A percentile compares a stretch with the other conserved stretches of the same genome.
phyloP scores from a whole-genome alignment of 768 basidiomycete genomes.

The Phylloporus sp. region DNA sequence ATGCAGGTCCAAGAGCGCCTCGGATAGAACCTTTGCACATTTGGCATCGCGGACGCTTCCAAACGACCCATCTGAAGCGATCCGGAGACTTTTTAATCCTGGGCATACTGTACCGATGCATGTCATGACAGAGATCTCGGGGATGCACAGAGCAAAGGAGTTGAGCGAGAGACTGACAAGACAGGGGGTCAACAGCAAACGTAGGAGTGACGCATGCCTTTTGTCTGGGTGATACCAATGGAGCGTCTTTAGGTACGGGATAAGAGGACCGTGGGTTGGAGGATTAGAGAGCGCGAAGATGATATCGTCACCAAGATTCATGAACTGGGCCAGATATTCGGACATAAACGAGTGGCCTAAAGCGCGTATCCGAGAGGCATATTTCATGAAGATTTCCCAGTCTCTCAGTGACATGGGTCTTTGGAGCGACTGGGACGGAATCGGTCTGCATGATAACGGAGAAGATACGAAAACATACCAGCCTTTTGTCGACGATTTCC shows the following conservation, averaged over 20 bases:
- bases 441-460: slow-evolving; percentile 4
- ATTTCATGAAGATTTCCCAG: slow-evolving; percentile 27
- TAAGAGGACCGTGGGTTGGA: slow-evolving; percentile 17
- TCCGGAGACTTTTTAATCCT: slow-evolving; percentile 12
- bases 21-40: slow-evolving; percentile 20
- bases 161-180: slow-evolving; percentile 15
- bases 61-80: neutral
- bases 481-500: neutral
- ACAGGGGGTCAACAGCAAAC: slow-evolving; percentile 20
- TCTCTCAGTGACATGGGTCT: slow-evolving; percentile 26
- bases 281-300: slow-evolving; percentile 25
- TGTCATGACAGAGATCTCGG: slow-evolving; percentile 18
- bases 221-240: slow-evolving; percentile 13
- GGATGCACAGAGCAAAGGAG: slow-evolving; percentile 6
- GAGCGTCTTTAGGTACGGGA: slow-evolving; percentile 21
- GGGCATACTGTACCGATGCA: slow-evolving; percentile 20
- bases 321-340: neutral
- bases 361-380: slow-evolving; percentile 21
- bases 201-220: slow-evolving; percentile 18
- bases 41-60: slow-evolving; percentile 3
- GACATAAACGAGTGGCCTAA: slow-evolving; percentile 3
- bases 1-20: slow-evolving; percentile 16
- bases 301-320: slow-evolving; percentile 16
- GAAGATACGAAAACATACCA: slow-evolving; percentile 10
- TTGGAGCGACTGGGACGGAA: slow-evolving; percentile 15